Percentiles rank a stretch among this genome's conserved stretches.
phyloP scores from a whole-genome alignment of 1,139 yeast species.

The Hyphopichia wangnamkhiaoensis region DNA sequence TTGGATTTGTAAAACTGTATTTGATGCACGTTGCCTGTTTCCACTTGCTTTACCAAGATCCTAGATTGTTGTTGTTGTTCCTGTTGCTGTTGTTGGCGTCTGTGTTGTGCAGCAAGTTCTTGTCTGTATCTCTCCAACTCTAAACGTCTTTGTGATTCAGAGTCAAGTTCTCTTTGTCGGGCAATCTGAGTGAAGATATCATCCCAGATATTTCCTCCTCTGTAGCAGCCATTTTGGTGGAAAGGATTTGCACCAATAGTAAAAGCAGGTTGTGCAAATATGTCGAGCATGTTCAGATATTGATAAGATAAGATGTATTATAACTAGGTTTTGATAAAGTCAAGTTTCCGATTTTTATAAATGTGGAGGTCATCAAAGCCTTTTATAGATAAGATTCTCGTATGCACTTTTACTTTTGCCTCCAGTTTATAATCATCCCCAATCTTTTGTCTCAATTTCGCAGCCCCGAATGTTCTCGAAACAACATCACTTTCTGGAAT shows the following conservation, averaged over 20 bases:
- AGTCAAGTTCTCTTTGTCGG: neutral
- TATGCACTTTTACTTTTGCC: neutral
- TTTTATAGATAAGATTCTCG: too few relatives aligned
- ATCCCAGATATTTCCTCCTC: neutral
- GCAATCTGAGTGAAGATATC: neutral
- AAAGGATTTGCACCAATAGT: neutral
- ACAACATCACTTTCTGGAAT: neutral
- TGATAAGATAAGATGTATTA: too few relatives aligned
- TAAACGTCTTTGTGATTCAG: neutral
- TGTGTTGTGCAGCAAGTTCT: slow-evolving; percentile 1
- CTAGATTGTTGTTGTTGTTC: neutral
- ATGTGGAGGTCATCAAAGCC: too few relatives aligned
- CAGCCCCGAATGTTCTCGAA: neutral
- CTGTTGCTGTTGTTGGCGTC: neutral
- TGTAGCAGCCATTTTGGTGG: neutral
- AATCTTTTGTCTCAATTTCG: too few relatives aligned
- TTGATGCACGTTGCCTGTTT: slow-evolving; percentile 6
- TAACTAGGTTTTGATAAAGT: too few relatives aligned
- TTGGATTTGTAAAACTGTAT: slow-evolving; percentile 6
- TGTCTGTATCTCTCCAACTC: neutral
- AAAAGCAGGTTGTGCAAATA: slow-evolving; percentile 1
- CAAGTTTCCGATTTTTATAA: too few relatives aligned
- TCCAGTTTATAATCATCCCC: neutral
- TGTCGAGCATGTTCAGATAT: slow-evolving; percentile 1
- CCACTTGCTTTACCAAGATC: slow-evolving; percentile 6